Evolutionary conservation across 352 stramenopile genomes (phyloP).

Genomic region (Phytophthora litchii): DNA sequence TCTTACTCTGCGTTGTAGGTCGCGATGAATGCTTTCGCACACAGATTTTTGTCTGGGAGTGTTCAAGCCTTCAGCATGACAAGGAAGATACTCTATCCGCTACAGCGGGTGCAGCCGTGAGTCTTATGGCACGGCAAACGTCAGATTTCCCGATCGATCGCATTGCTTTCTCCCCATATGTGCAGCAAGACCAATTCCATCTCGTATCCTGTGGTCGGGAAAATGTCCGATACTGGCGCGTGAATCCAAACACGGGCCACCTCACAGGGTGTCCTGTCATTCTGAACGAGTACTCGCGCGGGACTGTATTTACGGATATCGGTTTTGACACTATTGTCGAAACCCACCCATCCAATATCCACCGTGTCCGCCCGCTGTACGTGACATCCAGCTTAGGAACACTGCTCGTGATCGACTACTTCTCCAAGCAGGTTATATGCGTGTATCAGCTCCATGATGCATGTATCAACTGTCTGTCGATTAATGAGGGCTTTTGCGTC

Average conservation of each 20-base stretch:
- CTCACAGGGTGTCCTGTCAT: slow-evolving; percentile 85
- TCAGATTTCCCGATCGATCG: slow-evolving; percentile 83
- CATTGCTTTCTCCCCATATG: slow-evolving; percentile 87
- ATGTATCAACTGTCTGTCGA: slow-evolving; percentile 78
- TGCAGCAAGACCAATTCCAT: slow-evolving; percentile 50
- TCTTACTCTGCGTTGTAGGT: slow-evolving; percentile 66
- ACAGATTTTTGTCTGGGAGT: slow-evolving; percentile 82
- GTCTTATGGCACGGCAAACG: slow-evolving; percentile 80
- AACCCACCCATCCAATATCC: slow-evolving; percentile 62
- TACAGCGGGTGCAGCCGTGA: slow-evolving; percentile 11
- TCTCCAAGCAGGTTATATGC: slow-evolving; percentile 78
- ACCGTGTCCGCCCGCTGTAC: slow-evolving; percentile 68
- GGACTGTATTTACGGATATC: slow-evolving; percentile 84
- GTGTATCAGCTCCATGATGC: slow-evolving; percentile 91
- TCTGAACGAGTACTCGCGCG: slow-evolving; percentile 90
- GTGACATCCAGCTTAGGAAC: slow-evolving; percentile 78
- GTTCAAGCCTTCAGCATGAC: slow-evolving; percentile 30
- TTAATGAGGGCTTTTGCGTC: slow-evolving; percentile 92
- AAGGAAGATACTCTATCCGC: neutral
- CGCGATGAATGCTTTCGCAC: slow-evolving; percentile 68
- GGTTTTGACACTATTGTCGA: slow-evolving; percentile 79
- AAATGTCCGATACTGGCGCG: slow-evolving; percentile 93
- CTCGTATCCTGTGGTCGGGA: slow-evolving; percentile 91
- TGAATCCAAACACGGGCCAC: slow-evolving; percentile 53
- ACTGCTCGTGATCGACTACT: slow-evolving; percentile 86